Base-by-base conservation (phyloP, 176 grass and related monocot species). In the Ampelocalamus luodianensis region DNA sequence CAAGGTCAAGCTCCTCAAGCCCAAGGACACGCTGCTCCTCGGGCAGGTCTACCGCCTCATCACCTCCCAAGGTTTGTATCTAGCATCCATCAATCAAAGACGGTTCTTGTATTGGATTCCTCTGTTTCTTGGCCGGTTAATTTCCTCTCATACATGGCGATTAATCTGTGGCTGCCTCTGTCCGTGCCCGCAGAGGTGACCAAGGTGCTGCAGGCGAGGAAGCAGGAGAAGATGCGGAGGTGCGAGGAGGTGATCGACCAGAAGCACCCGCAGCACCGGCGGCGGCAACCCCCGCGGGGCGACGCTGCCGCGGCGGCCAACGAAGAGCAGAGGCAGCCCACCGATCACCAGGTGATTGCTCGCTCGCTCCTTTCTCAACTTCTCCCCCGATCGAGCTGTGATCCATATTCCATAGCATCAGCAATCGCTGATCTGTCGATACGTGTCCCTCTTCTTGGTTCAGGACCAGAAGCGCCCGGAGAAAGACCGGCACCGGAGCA, bases 21-120 rank as follows among this genome's bases (percentile, higher is more conserved):
- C 97, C 5, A 75, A 88, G 77, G 93, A 99, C 64, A 79, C 78
- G 8, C 90, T 99, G 37, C 86, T 79, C 16, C 86, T 99, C 11
- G 97, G 97, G 18, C 84, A 96, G 51, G 93, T 96, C 13, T 99
- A 99, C 45, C 93, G 97, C 49, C 97, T 99, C 39, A 81, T 99
- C 82, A 99, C 91, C 46, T 94, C 92, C 44, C 93, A 96, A 94
- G 93, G 93, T 98, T 59, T 32, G 76, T 32, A 18, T 16, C 10
- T 29, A 22, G 3, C 37, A 7, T 70, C 11, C 8, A 3, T 13
- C 14, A 8, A 17, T 12, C 17, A 24, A 32, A 1, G 22, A 15
- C 9, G 5, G 34, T 46, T 27, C 42, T 55, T 69, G 8, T 62
- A 26, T 78, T 42, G 22, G 45, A 45, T 66, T 34, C 26, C 55